These are phyloP conservation scores for Solanum hybrid DNA, from an alignment of 305 asterid species.

Conservation along the genomic window DNA sequence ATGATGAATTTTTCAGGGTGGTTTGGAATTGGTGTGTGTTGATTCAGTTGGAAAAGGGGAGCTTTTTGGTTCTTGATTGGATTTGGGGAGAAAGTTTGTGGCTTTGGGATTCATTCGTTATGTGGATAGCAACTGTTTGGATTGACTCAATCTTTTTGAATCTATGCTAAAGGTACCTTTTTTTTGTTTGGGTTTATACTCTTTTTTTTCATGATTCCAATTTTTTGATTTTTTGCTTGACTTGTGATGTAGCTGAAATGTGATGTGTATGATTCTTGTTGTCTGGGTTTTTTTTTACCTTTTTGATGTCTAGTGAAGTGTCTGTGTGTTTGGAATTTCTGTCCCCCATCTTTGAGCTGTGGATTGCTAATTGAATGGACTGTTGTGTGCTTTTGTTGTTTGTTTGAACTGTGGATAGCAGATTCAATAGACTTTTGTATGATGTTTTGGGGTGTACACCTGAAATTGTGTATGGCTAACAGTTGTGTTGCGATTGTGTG, in stretches of 20 bases:
- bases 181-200: neutral
- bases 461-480: too few species aligned
- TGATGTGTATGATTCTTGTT: slow-evolving; percentile 3
- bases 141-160: slow-evolving; percentile 60
- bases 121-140: slow-evolving; percentile 34
- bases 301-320: neutral
- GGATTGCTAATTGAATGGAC: neutral
- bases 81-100: slow-evolving; percentile 17
- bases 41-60: slow-evolving; percentile 13
- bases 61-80: slow-evolving; percentile 7
- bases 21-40: slow-evolving; percentile 8
- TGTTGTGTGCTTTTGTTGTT: neutral
- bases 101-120: slow-evolving; percentile 29
- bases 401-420: too few species aligned
- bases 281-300: neutral
- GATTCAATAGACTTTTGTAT: too few species aligned
- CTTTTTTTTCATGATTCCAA: slow-evolving; percentile 1
- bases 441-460: too few species aligned
- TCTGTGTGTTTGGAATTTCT: neutral
- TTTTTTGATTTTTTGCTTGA: neutral
- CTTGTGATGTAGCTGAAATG: neutral
- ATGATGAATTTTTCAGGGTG: slow-evolving; percentile 6
- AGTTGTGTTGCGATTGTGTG: too few species aligned
- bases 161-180: slow-evolving; percentile 23
- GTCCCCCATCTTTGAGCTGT: neutral